Conservation (phyloP, 768 basidiomycete species). For the Clitopilus passeckerianus region DNA sequence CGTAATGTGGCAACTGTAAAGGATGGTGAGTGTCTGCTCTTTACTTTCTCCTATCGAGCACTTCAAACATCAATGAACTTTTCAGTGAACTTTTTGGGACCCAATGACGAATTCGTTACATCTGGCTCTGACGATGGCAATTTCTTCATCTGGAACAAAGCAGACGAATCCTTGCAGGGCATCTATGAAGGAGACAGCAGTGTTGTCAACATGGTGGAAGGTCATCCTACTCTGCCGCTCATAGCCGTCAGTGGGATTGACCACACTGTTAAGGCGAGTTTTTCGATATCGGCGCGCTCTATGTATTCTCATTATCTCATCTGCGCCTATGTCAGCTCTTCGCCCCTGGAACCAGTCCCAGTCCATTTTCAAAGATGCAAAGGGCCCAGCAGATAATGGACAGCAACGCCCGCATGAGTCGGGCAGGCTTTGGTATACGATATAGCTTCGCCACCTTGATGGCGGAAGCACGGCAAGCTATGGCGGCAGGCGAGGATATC, state of each 20-base stretch:
- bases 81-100: slow-evolving; percentile 81
- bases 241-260: slow-evolving; percentile 90
- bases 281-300: no score
- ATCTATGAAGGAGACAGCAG: slow-evolving; percentile 80
- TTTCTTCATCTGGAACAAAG: slow-evolving; percentile 84
- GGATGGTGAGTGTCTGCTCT: slow-evolving; percentile 53
- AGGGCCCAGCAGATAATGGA: slow-evolving; percentile 51
- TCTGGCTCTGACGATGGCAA: slow-evolving; percentile 88
- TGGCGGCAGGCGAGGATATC: slow-evolving; percentile 15
- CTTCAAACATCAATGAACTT: neutral
- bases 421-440: slow-evolving; percentile 20
- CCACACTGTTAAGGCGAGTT: slow-evolving; percentile 67
- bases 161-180: slow-evolving; percentile 55
- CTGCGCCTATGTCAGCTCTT: slow-evolving; percentile 44
- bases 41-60: neutral
- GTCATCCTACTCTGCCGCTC: slow-evolving; percentile 74
- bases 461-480: slow-evolving; percentile 15
- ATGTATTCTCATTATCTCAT: neutral
- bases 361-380: slow-evolving; percentile 49
- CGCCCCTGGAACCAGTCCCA: slow-evolving; percentile 44
- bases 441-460: slow-evolving; percentile 21
- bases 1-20: slow-evolving; percentile 83
- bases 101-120: slow-evolving; percentile 67
- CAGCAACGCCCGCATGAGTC: slow-evolving; percentile 40
- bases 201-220: slow-evolving; percentile 85